A percentile compares a stretch with the other conserved stretches of the same genome.
These are phyloP conservation scores for Orobanche coerulescens DNA, from an alignment of 257 asterid species.

Conservation along the genomic window DNA sequence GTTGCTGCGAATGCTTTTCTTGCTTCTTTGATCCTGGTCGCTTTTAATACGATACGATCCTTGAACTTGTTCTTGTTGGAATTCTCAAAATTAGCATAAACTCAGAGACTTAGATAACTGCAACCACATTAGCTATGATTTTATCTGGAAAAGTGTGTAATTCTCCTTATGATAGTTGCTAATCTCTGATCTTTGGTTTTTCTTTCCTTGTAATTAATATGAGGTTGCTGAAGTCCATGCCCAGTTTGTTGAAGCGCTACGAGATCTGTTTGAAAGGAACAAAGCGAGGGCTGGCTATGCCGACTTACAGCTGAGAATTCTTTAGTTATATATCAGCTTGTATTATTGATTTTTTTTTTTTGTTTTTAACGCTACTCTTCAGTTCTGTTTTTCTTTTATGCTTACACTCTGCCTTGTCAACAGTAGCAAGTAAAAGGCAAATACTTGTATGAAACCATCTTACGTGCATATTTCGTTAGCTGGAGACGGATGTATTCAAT, in stretches of 20 bases:
- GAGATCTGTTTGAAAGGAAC: conserved; percentile 62
- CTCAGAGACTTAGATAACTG: not conserved
- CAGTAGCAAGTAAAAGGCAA: too few species aligned
- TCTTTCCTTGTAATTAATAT: not conserved
- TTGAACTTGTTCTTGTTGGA: not conserved
- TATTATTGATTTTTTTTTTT: too few species aligned
- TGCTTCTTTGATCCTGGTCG: not conserved
- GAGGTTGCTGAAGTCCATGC: conserved; percentile 68
- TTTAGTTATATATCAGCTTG: conserved; percentile 28
- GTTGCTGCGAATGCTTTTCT: not conserved
- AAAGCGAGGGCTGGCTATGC: conserved; percentile 53
- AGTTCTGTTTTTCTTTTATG: too few species aligned
- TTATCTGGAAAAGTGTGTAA: too few species aligned
- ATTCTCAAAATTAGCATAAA: not conserved
- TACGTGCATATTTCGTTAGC: too few species aligned
- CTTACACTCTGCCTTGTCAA: too few species aligned
- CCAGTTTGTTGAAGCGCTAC: conserved; percentile 49
- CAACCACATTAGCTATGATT: too few species aligned
- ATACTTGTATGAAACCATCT: too few species aligned
- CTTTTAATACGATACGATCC: not conserved
- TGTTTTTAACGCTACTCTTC: too few species aligned
- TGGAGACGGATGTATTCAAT: too few species aligned
- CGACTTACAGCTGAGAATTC: conserved; percentile 39
- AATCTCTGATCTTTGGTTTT: not conserved
- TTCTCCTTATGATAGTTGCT: not conserved